Base-by-base conservation (phyloP, 148 eudicot genomes). In the Tetragonia tetragonoides region DNA sequence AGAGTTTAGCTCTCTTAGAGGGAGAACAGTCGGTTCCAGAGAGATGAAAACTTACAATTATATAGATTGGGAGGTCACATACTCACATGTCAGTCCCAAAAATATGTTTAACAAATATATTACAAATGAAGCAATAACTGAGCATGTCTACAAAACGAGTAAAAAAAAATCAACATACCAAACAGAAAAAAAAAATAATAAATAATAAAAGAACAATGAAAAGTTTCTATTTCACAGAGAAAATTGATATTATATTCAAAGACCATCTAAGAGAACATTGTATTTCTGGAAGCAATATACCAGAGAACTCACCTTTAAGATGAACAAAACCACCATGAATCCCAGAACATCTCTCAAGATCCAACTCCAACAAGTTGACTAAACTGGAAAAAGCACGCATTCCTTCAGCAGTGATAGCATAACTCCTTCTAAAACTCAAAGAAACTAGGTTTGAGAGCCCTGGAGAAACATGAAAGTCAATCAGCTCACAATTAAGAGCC, bases 261-360 rank as follows among this genome's bases (percentile, higher is more conserved):
- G 6, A 18, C 21, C 10, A 53, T 15, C 10, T 53, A 54, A 24
- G 11, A 71, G 10, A 34, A 5, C 24, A 54, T 14, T 34, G 46
- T 34, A 54, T 6, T 5, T 7, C 18, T 14, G 40, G 40, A 51
- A 39, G 73, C 18, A 60, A 51, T 44, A 44, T 16, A 51, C n/a
- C 12, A 38, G 8, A 23, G 7, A 77, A 78, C 80, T 60, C 70
- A 93, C 97, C 95, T 89, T 80, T 88, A 66, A 93, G 87, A 84
- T 93, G 89, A 86, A 83, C 86, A 84, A 93, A 88, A 51, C 93
- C 97, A 60, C 97, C 97, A 81, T 88, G 88, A 73, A 91, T 86
- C 42, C 83, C 87, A 24, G 92, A 79, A 78, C 97, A 93, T 81
- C 93, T 91, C 82, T 93, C 95, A 41, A 93, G 64, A 83, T 93